Percentiles rank a stretch among this genome's conserved stretches.
Evolutionary conservation across 352 stramenopile species (phyloP).

Genomic region (Globisporangium apiculatum): DNA sequence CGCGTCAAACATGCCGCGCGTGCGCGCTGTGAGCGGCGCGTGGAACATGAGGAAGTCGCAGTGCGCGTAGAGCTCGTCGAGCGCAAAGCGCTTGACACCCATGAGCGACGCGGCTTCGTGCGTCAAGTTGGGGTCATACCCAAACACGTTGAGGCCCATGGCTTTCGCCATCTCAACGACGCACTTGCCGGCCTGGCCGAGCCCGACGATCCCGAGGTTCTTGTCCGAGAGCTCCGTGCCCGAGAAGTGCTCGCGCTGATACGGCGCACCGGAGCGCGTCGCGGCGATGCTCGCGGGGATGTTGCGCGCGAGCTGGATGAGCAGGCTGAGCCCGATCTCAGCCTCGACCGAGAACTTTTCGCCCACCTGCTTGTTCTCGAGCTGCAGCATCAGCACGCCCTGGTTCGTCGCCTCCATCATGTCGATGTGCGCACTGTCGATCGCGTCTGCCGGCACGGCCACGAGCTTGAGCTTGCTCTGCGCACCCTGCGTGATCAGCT

Average conservation of each 20-base stretch:
- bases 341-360: conserved; percentile 73
- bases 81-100: conserved; percentile 52
- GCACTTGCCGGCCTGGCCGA: conserved; percentile 63
- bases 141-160: conserved; percentile 60
- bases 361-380: conserved; percentile 65
- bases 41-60: conserved; percentile 94
- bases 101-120: conserved; percentile 53
- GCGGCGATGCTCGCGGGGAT: conserved; percentile 43
- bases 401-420: conserved; percentile 72
- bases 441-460: conserved; percentile 40
- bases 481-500: conserved; percentile 34
- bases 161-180: conserved; percentile 69
- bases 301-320: conserved; percentile 58
- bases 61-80: conserved; percentile 55
- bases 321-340: conserved; percentile 53
- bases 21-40: conserved; percentile 91
- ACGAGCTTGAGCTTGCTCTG: conserved; percentile 44
- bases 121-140: conserved; percentile 70
- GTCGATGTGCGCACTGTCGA: conserved; percentile 60
- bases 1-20: conserved; percentile 85
- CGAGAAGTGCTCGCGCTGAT: conserved; percentile 39
- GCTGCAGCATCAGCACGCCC: conserved; percentile 65
- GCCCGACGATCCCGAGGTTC: conserved; percentile 58
- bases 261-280: conserved; percentile 16
- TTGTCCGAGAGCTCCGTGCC: conserved; percentile 59